Base-by-base conservation (phyloP, 495 filamentous ascomycete species). In the Letharia columbiana region DNA sequence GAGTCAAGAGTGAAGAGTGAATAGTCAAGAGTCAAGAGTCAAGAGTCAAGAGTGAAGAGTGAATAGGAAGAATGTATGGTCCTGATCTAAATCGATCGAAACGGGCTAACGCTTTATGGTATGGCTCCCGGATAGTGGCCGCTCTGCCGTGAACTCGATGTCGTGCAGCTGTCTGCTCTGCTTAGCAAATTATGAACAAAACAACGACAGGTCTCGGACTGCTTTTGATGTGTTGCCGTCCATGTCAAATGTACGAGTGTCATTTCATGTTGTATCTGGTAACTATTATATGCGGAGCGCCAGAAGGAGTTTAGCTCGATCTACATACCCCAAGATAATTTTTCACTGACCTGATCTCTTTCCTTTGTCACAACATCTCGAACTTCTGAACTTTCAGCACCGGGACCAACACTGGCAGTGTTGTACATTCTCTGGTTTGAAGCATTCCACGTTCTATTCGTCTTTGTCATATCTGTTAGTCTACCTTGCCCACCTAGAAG, bases 261-360 rank as follows among this genome's bases (percentile, higher is more conserved):
- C 17, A 37, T 20, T 57, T 35, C 13, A 20, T 20, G 54, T 37
- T 57, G 5, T 31, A 37, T 60, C 6, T 65, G 42, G 45, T 60
- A 31, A 59, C 35, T 41, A 11, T 37, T n/a, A 20, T 7, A 60
- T 39, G 56, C 63, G 42, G n/a, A 65, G 33, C 56, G n/a, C 63
- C 58, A 65, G 42, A 28, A n/a, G 7, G 18, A 37, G 31, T 37
- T 37, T 60, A 60, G 63, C 63, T 60, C 17, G 56, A 15, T 44
- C 52, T 37, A 39, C 33, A 39, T 40, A 9, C 63, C 42, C 6
- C 20, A 15, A 65, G 50, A 50, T 1, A 33, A 45, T 4, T 49
- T n/a, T 3, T 33, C 17, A 39, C 49, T 60, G 33, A 45, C 33
- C 20, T 31, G 11, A 18, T 65, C 37, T 65, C 39, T 61, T 65